Base-by-base conservation (phyloP, 306 rosid genomes). In the Echinosophora koreensis region DNA sequence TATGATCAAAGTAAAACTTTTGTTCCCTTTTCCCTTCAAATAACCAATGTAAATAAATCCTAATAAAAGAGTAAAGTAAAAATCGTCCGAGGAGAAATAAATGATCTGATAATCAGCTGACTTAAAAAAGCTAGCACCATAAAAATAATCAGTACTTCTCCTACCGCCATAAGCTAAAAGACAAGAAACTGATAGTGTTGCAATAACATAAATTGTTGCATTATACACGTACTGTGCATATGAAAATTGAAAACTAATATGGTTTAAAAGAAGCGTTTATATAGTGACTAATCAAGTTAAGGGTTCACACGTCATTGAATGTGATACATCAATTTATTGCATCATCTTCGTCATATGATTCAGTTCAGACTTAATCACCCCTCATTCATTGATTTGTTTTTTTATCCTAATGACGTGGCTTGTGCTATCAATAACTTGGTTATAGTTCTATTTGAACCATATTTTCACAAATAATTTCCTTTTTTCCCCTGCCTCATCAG, bases 271-370 rank as follows among this genome's bases (percentile, higher is more conserved):
- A 39, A 39, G 12, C 10, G 51, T 12, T 1, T 10, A 3, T 46
- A 46, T 6, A 51, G 12, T 51, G 3, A 51, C 8, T 15, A 51
- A 51, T 51, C 22, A 51, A 51, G 57, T 51, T 51, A n/a, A 50
- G 8, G 57, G 57, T 51, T 51, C 18, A 51, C 9, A 47, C 52
- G 52, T 51, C 57, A 51, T 51, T 51, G 57, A 51, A 51, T 15
- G 57, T 51, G 57, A 51, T 51, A 51, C 57, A 51, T 51, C 57
- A 51, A 51, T 51, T 51, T 1, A n/a, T n/a, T 51, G 57, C 16
- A 11, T 47, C 22, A 51, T 51, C 57, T 51, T n/a, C 57, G 3
- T 15, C 57, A 15, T 51, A 51, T 51, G 17, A 5, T n/a, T n/a
- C 3, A n/a, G 17, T 68, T 28, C 28, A 67, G 13, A 22, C 57